Evolutionary conservation across 2,329 filamentous ascomycete species (phyloP), one percentile per base, ranked within the genome.

Genomic region (Bimuria novae-zelandiae): DNA sequence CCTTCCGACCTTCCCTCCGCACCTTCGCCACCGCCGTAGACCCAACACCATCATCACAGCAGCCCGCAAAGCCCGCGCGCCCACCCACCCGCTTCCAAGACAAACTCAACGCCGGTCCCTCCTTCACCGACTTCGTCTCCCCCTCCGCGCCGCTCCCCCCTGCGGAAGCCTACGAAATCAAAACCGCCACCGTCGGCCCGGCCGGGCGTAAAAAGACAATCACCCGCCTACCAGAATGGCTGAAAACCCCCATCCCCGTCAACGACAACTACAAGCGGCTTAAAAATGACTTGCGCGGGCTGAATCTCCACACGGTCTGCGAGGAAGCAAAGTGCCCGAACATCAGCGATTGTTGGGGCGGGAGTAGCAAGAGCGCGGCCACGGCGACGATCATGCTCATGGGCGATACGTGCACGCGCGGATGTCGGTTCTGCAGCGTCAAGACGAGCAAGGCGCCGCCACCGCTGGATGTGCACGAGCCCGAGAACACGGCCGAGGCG

Each of bases 371-470:
- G 79, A 88, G 86, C 61, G 88, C 91, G 22, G 94, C 94, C 4
- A 99, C 94, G 27, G 94, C 94, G 2, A 99, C 94, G 10, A 97
- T 99, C 75, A 99, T 99, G 94, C 80, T 99, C 42, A 97, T 97
- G 92, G 94, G 94, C 60, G 94, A 99, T 75, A 97, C 93, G 7
- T 99, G 94, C 76, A 99, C 94, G 16, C 84, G 94, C 55, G 94
- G 93, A 16, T 99, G 94, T 76, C 86, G 94, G 48, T 99, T 99
- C 80, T 99, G 94, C 82, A 91, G 88, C 61, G 94, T 99, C 47
- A 97, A 97, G 82, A 99, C 94, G 3, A 87, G 80, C 53, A 86
- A 89, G 37, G 77, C 80, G 1, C 86, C 86, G 0, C 87, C 91
- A 11, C 90, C 94, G 10, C 82, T 99, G 44, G 94, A 99, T 72